Conservation (phyloP, 495 filamentous ascomycete genomes). For the Usnea hakonensis region DNA sequence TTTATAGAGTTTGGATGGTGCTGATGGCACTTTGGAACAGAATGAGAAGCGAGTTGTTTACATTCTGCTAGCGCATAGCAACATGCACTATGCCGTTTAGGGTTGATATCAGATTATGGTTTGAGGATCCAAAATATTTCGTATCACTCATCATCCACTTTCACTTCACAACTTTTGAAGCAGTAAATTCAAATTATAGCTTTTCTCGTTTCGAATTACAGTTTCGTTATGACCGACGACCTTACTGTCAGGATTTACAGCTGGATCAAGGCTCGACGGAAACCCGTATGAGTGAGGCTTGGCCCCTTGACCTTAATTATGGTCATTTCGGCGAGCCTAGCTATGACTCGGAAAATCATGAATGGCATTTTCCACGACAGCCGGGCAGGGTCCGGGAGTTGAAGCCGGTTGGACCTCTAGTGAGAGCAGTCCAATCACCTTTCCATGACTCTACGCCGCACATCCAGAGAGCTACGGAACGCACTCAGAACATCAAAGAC, state of each 20-base stretch:
- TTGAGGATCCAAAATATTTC: neutral
- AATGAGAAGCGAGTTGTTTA: slow-evolving; percentile 2
- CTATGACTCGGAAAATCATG: slow-evolving; percentile 45
- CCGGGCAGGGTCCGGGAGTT: slow-evolving; percentile 7
- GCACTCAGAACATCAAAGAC: slow-evolving; percentile 4
- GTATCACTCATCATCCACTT: neutral
- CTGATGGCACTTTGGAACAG: neutral
- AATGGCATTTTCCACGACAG: slow-evolving; percentile 51
- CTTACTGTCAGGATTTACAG: slow-evolving; percentile 21
- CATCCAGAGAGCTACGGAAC: slow-evolving; percentile 3
- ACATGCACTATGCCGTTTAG: slow-evolving; percentile 1
- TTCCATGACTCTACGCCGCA: too few species aligned
- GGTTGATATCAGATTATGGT: neutral
- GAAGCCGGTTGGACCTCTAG: slow-evolving; percentile 7
- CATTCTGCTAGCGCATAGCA: slow-evolving; percentile 3
- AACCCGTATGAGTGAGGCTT: slow-evolving; percentile 55
- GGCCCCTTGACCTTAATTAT: slow-evolving; percentile 50
- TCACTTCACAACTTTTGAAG: neutral
- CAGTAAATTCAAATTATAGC: neutral
- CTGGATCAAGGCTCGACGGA: slow-evolving; percentile 33
- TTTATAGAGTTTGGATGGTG: neutral
- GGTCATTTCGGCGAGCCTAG: slow-evolving; percentile 54
- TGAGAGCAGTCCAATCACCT: neutral
- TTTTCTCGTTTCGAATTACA: slow-evolving; percentile 10
- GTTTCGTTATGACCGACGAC: slow-evolving; percentile 34